Base-by-base conservation (phyloP, 1,284 basidiomycete species). In the Cryptococcus maquisensis region DNA sequence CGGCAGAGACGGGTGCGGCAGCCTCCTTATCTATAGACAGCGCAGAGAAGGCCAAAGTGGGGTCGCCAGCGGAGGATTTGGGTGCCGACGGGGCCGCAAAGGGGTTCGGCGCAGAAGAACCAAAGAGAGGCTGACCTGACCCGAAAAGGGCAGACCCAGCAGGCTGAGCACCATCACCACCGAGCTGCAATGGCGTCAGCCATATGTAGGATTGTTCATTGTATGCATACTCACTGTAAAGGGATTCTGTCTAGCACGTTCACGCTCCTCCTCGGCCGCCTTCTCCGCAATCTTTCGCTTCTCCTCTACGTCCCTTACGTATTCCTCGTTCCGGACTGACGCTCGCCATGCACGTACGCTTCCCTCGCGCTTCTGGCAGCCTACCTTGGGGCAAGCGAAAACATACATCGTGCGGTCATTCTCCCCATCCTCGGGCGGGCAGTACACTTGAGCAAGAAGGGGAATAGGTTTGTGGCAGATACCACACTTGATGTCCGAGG, bases 331-430 rank as follows among this genome's bases (percentile, higher is more conserved):
- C 26, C 72, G 56, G 16, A 63, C 63, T 8, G 73, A 75, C 1
- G 75, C 75, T 45, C 75, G 56, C 57, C 68, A 76, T 3, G 75
- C 76, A 52, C 75, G 62, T 12, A 77, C 59, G 51, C 71, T 69
- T 49, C 73, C 74, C 38, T 74, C 68, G 21, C 64, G 55, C 37
- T 73, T 59, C 55, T 74, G 71, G 60, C 76, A 77, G 1, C 55
- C 54, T 0, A 60, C 56, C n/a, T 62, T 60, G 2, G 69, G 59
- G 56, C 76, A 77, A 5, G 63, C 76, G 52, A 66, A 77, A 4
- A 77, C 68, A 52, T 77, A 77, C 18, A 77, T 50, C 13, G 74
- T 75, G 32, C 75, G 62, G 54, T 77, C 75, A 57, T 77, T 76
- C 60, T 75, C 75, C 28, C 72, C 75, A 24, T 65, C 67, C 39